These are phyloP conservation scores for Vitis hybrid DNA, from an alignment of 177 flowering plant species.

Conservation along the genomic window DNA sequence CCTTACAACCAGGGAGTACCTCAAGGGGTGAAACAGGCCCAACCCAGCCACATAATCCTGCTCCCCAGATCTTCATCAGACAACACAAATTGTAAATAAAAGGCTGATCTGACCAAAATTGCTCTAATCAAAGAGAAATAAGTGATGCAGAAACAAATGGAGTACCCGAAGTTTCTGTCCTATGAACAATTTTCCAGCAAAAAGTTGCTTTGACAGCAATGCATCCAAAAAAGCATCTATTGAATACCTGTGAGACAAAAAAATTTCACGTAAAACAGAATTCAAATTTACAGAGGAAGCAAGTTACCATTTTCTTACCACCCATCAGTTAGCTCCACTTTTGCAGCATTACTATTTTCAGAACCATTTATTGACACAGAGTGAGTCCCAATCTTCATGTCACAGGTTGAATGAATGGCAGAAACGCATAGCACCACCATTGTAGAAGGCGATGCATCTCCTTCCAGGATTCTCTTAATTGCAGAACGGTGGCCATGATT, in stretches of 20 bases:
- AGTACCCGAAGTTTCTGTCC: constrained; percentile 96
- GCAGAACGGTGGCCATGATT: constrained; percentile 92
- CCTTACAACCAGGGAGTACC: constrained; percentile 41
- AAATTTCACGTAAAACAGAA: constrained; percentile 1
- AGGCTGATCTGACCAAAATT: constrained; percentile 9
- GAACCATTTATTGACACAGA: constrained; percentile 12
- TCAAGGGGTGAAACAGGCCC: constrained; percentile 87
- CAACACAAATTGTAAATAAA: constrained; percentile 27
- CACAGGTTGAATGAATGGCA: constrained; percentile 39
- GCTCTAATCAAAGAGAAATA: not conserved
- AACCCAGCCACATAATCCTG: constrained; percentile 79
- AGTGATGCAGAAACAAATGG: constrained; percentile 2
- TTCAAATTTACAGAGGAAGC: constrained; percentile 2
- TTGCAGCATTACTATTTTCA: constrained; percentile 27
- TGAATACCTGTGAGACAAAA: constrained; percentile 62
- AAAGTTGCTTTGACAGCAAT: constrained; percentile 62
- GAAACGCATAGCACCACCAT: constrained; percentile 82
- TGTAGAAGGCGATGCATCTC: constrained; percentile 77
- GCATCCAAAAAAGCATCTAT: constrained; percentile 72
- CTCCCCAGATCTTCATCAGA: constrained; percentile 85
- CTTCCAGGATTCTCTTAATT: constrained; percentile 82
- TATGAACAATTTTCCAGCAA: constrained; percentile 65
- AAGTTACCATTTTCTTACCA: constrained; percentile 55
- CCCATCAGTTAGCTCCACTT: constrained; percentile 90
- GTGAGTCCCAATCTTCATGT: constrained; percentile 18